Conservation (phyloP, 371 early-diverging fungal genomes). For the Blakeslea trispora region DNA sequence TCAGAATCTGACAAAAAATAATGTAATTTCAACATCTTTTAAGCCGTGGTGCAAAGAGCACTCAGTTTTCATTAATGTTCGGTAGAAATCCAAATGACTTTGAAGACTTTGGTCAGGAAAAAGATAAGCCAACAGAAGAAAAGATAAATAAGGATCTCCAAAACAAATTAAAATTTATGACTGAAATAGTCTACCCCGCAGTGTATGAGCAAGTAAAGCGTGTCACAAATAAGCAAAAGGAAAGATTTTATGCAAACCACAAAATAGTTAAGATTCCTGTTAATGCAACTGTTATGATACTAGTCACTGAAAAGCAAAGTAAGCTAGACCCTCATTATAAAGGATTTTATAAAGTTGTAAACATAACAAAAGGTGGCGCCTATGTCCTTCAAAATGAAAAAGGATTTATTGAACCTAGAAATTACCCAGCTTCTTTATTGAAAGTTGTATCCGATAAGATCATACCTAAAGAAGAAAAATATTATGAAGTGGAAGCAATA, state of each 20-base stretch:
- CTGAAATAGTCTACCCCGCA: not conserved
- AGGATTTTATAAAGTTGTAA: no score
- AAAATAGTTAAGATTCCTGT: not conserved
- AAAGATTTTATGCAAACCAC: not conserved
- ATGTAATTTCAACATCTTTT: no score
- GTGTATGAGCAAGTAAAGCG: not conserved
- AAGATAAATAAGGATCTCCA: not conserved
- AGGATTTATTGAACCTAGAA: no score
- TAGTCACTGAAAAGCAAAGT: not conserved
- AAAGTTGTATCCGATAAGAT: not conserved
- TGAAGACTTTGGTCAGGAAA: no score
- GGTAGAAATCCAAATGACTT: no score
- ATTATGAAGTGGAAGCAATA: no score
- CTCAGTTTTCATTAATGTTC: no score
- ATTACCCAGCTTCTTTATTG: not conserved
- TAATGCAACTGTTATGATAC: not conserved
- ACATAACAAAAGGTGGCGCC: no score
- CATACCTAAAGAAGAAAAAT: not conserved
- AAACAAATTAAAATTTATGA: not conserved
- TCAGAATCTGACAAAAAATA: not conserved
- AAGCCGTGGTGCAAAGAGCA: no score
- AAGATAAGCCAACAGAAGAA: not conserved
- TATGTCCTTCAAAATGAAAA: no score
- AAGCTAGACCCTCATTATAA: not conserved
- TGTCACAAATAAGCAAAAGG: no score